Evolutionary conservation across 2,329 filamentous ascomycete genomes (phyloP).

Genomic region (Neopestalotiopsis clavispora): DNA sequence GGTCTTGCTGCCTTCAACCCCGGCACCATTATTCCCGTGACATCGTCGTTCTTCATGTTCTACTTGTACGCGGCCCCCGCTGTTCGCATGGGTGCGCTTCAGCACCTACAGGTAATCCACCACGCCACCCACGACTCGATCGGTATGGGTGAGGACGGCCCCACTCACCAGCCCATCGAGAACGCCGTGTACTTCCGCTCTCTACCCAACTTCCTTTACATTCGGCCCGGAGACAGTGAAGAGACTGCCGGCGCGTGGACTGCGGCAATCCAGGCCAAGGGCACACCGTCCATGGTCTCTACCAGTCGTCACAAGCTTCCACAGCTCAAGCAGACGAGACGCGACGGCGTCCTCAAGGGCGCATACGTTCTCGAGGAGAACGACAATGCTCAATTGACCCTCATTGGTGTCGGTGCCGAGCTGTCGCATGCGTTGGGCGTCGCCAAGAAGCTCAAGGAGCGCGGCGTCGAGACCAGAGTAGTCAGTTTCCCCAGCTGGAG

Average conservation of each 20-base stretch:
- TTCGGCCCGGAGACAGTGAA: slow-evolving; percentile 58
- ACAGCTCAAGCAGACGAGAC: slow-evolving; percentile 37
- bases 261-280: slow-evolving; percentile 38
- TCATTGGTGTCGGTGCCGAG: slow-evolving; percentile 44
- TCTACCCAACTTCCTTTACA: slow-evolving; percentile 59
- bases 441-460: slow-evolving; percentile 40
- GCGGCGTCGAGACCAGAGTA: slow-evolving; percentile 42
- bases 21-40: slow-evolving; percentile 58
- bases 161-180: slow-evolving; percentile 61
- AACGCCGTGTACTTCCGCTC: slow-evolving; percentile 55
- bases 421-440: slow-evolving; percentile 47
- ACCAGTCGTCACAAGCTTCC: slow-evolving; percentile 45
- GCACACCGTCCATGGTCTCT: slow-evolving; percentile 48
- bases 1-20: slow-evolving; percentile 60
- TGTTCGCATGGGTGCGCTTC: slow-evolving; percentile 58
- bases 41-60: slow-evolving; percentile 63
- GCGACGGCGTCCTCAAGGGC: slow-evolving; percentile 42
- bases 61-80: slow-evolving; percentile 54
- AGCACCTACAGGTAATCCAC: slow-evolving; percentile 54
- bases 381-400: slow-evolving; percentile 41
- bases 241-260: slow-evolving; percentile 53
- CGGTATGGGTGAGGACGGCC: slow-evolving; percentile 59
- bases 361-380: slow-evolving; percentile 44
- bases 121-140: slow-evolving; percentile 59
- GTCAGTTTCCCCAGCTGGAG: slow-evolving; percentile 52